A percentile compares a stretch with the other conserved stretches of the same genome.
phyloP scores from a whole-genome alignment of 108 stramenopile genomes.

The Seminavis robusta region DNA sequence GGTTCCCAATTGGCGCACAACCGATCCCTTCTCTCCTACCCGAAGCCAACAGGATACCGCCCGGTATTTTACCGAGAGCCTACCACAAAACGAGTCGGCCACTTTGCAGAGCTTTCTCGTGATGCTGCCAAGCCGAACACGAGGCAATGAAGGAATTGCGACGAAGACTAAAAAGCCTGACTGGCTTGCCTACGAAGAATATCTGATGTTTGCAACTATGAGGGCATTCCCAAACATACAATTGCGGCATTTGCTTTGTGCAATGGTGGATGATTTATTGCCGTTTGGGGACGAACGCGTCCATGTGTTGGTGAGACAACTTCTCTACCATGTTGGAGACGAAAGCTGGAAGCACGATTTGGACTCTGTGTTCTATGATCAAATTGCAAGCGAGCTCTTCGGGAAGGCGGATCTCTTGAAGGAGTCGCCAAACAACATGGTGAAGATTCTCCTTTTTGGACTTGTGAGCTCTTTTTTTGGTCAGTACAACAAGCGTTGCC shows the following conservation, averaged over 20 bases:
- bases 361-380: background rate
- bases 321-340: constrained; percentile 49
- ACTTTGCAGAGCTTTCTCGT: background rate
- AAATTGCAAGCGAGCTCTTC: background rate
- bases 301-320: constrained; percentile 27
- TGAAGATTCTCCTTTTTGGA: constrained; percentile 8
- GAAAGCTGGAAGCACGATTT: constrained; percentile 21
- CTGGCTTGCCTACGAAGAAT: constrained; percentile 30
- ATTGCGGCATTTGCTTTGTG: constrained; percentile 26
- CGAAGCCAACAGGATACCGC: background rate
- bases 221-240: constrained; percentile 37
- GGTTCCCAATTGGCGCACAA: too few relatives aligned
- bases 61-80: background rate
- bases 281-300: constrained; percentile 20
- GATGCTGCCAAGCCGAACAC: background rate
- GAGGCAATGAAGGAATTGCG: constrained; percentile 30
- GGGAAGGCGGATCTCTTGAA: constrained; percentile 16
- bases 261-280: constrained; percentile 14
- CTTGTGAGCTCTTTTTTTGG: constrained; percentile 18
- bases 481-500: constrained; percentile 2
- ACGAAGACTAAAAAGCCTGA: constrained; percentile 9
- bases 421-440: constrained; percentile 34
- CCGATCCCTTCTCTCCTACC: too few relatives aligned
- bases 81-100: background rate
- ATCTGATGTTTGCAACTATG: constrained; percentile 25